Evolutionary conservation across 768 basidiomycete species (phyloP), one percentile per base, ranked within the genome.

Genomic region (Boletus edulis): DNA sequence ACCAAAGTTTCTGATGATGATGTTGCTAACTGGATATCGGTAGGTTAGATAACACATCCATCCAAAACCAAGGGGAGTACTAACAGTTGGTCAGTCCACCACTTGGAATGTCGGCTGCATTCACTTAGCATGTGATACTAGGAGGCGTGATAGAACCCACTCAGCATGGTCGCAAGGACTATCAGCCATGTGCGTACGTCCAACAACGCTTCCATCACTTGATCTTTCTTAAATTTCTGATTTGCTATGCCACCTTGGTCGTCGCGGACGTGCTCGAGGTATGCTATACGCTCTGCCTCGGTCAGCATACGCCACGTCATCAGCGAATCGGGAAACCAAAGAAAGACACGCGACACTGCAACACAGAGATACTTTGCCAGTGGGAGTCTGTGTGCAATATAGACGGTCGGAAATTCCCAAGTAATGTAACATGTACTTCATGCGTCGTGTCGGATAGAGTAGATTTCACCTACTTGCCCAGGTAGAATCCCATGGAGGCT

Each of bases 251-350:
- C 52, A 22, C 5, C 29, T 67, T 68, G 66, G 46, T 75, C 74
- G 46, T 73, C 68, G 5, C 72, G 71, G 11, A 76, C 72, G 14
- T 74, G 74, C 57, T 78, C 75, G 10, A 77, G 63, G 24, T 5
- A 24, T 24, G 24, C 24, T 24, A 24, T 24, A 24, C 24, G 24
- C 24, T 24, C 32, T 9, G 7, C 32, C 37, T 68, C 42, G 4
- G 72, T 72, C 7, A 74, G 61, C 46, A 72, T 62, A 12, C 64
- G 62, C 22, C 76, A 75, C 35, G 73, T 73, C 3, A 74, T 71
- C 11, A 73, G 74, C 1, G 72, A 75, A 59, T 76, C 75, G 4
- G 77, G 75, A 4, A 77, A 66, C 66, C 62, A 76, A 8, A 73
- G 52, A 8, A 73, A 32, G 32, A 32, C 32, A 32, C 12, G 32